phyloP scores from a whole-genome alignment of 805 yeast species.

The Limtongia smithiae region DNA sequence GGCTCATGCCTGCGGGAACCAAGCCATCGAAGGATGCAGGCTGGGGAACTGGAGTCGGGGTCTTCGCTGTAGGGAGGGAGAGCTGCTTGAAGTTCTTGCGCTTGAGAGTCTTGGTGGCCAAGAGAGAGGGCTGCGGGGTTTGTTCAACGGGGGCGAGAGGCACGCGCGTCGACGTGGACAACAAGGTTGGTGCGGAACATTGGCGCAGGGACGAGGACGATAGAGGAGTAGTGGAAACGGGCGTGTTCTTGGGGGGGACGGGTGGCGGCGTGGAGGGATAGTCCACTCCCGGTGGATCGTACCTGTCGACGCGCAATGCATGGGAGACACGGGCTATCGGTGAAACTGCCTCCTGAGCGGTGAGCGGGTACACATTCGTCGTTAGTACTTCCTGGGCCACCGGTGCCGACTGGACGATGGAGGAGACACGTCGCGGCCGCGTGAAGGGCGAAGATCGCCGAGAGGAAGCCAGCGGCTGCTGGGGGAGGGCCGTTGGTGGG shows the following conservation, averaged over 20 bases:
- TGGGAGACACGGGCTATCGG: background rate
- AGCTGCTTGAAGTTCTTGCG: constrained; percentile 59
- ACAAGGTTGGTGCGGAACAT: too few species aligned
- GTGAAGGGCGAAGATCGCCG: constrained; percentile 18
- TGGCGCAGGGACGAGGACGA: too few species aligned
- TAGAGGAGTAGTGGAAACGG: too few species aligned
- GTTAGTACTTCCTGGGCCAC: background rate
- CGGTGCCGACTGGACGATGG: constrained; percentile 24
- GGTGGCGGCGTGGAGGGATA: background rate
- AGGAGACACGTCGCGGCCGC: constrained; percentile 26
- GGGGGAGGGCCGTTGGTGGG: too few species aligned
- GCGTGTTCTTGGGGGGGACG: too few species aligned
- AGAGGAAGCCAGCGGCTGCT: too few species aligned
- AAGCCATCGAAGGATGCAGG: constrained; percentile 6
- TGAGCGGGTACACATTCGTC: constrained; percentile 2
- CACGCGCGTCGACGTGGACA: background rate
- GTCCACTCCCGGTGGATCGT: background rate
- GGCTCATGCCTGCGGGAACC: background rate
- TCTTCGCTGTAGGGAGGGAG: constrained; percentile 37
- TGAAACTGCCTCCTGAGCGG: background rate
- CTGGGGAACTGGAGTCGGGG: constrained; percentile 26
- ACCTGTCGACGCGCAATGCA: background rate
- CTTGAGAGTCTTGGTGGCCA: constrained; percentile 44
- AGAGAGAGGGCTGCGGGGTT: background rate
- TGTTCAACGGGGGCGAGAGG: background rate